phyloP scores from a whole-genome alignment of 345 rosid species.

The sweet orange (Citrus sinensis) region DNA sequence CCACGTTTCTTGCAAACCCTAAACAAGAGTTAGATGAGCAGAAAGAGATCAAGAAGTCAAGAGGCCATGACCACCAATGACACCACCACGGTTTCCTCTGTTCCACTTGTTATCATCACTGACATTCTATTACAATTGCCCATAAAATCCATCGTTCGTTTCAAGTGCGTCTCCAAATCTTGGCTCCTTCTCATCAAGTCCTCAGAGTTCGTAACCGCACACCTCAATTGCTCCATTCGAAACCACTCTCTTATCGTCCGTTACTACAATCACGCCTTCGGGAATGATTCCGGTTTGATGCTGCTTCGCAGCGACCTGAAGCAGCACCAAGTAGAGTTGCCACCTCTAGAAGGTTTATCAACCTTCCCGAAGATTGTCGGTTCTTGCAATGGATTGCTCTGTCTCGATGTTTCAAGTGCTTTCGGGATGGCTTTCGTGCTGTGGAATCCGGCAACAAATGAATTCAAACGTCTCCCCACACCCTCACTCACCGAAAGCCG shows the following conservation, averaged over 20 bases:
- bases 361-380: slow-evolving; percentile 36
- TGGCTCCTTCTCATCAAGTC: slow-evolving; percentile 22
- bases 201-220: slow-evolving; percentile 26
- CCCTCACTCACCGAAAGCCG: slow-evolving; percentile 11
- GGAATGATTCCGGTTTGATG: not conserved
- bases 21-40: not conserved
- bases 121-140: slow-evolving; percentile 39
- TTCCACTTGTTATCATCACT: not conserved
- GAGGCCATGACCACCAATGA: not conserved
- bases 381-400: slow-evolving; percentile 34
- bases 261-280: slow-evolving; percentile 15
- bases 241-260: slow-evolving; percentile 24
- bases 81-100: not conserved
- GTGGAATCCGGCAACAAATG: slow-evolving; percentile 29
- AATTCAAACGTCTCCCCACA: slow-evolving; percentile 12
- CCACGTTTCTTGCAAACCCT: not conserved
- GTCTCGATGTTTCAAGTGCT: slow-evolving; percentile 32
- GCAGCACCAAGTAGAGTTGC: not conserved
- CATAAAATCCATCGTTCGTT: slow-evolving; percentile 33
- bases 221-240: slow-evolving; percentile 27
- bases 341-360: not conserved
- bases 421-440: slow-evolving; percentile 20
- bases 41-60: not conserved
- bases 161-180: slow-evolving; percentile 35
- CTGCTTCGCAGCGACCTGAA: not conserved